Base-by-base conservation (phyloP, 371 early-diverging fungal genomes). In the Mortierella sp. region DNA sequence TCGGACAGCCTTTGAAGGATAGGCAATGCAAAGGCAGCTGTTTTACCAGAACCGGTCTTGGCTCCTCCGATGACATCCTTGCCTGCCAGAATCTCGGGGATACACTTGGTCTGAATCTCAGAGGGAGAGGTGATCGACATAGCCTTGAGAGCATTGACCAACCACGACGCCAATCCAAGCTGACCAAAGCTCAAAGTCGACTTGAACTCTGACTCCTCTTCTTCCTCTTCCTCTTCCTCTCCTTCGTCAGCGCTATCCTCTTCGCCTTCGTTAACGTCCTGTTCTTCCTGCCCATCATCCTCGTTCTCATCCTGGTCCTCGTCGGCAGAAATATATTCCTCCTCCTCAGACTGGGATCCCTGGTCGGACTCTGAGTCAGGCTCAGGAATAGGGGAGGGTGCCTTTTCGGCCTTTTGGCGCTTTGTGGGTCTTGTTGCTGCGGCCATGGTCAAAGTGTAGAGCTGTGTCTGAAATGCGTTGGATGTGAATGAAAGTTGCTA, bases 21-120 rank as follows among this genome's bases (percentile, higher is more conserved):
- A 0, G 99, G 99, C 26, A 99, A 87, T 3, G 99, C 98, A 92
- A 99, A 99, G 0, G 99, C 98, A 13, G 99, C 97, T 0, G 99
- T 99, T 90, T 99, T 99, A 81, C 99, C 99, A 1, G 96, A 95
- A 75, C 99, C 99, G 0, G 99, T 99, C 79, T 97, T 96, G 46
- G 99, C 99, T 19, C 97, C 96, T 57, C 99, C 99, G 79, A 99
- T 97, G 10, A 98, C 93, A 87, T 98, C 97, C 75, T 91, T 89
- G 0, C 98, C 93, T 26, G 89, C 89, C 34, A 98, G 87, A 43
- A 96, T 92, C 67, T 93, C 89, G 2, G 93, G 94, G 71, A 98
- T 95, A 77, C 97, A 96, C 21, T 94, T 95, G 40, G 91, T 88
- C 87, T 99, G 99, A 83, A 99, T 99, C 87, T 97, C 99, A 13